Evolutionary conservation across 495 filamentous ascomycete species (phyloP).

Genomic region (Podospora comata): DNA sequence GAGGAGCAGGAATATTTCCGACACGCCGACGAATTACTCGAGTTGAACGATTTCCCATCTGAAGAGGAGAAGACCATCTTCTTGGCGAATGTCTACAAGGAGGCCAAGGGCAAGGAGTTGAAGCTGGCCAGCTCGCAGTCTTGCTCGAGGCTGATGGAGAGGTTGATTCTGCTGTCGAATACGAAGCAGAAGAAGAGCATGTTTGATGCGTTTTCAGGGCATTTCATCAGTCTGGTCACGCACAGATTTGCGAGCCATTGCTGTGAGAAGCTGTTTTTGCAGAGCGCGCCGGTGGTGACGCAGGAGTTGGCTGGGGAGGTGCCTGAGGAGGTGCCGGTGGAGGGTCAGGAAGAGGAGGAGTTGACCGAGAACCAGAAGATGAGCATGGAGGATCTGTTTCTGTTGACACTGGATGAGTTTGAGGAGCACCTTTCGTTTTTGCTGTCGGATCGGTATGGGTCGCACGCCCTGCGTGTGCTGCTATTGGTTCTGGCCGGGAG

Average conservation of each 20-base stretch:
- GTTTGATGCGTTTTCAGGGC: conserved; percentile 78
- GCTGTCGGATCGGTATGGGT: conserved; percentile 84
- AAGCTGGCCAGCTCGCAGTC: conserved; percentile 94
- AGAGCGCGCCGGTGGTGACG: conserved; percentile 73
- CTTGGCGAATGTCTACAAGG: conserved; percentile 77
- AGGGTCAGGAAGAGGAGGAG: conserved; percentile 40
- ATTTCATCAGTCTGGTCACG: conserved; percentile 84
- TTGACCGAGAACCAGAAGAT: conserved; percentile 28
- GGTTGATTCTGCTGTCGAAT: conserved; percentile 78
- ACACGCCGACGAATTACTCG: conserved; percentile 80
- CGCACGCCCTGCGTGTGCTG: conserved; percentile 81
- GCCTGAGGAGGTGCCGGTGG: conserved; percentile 29
- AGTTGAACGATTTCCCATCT: conserved; percentile 77
- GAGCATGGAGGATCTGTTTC: conserved; percentile 81
- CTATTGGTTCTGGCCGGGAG: conserved; percentile 81
- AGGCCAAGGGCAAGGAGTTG: conserved; percentile 87
- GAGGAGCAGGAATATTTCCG: conserved; percentile 95
- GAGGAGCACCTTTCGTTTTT: conserved; percentile 79
- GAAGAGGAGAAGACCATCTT: conserved; percentile 77
- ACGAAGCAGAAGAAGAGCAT: conserved; percentile 77
- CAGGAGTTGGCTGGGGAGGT: conserved; percentile 57
- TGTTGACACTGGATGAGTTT: conserved; percentile 76
- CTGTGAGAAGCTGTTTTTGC: conserved; percentile 87
- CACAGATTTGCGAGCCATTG: conserved; percentile 97
- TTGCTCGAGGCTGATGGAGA: conserved; percentile 89